Evolutionary conservation across 371 early-diverging fungal species (phyloP), one percentile per base, ranked within the genome.

Genomic region (Blyttiomyces sp.): DNA sequence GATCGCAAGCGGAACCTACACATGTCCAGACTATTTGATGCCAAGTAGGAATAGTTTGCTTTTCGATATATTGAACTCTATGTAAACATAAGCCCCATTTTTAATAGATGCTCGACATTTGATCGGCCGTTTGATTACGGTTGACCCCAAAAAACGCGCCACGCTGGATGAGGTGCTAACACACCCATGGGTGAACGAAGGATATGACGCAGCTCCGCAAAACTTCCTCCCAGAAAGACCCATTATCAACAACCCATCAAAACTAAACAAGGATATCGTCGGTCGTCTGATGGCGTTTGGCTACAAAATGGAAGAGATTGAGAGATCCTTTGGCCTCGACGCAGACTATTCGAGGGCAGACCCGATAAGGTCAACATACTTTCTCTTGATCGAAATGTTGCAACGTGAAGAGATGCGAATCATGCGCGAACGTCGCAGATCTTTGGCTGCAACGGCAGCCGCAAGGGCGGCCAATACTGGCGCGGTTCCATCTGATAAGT

Each of bases 111-210:
- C 76, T 9, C 65, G 72, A 24, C 77, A 79, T 51, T 57, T 83
- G 27, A 81, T 83, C 28, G 26, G 59, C 33, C 71, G 83, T 28
- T 62, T 81, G 27, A 76, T 83, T 28, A 75, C 75, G 4, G 79
- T 79, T 17, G 79, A 83, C 58, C 82, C 83, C 2, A 64, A 71
- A 31, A 57, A 69, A 46, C 70, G 83, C 11, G 83, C 83, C 2
- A 80, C 80, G 2, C 64, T 83, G 27, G 56, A 52, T 33, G 83
- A 83, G 55, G 73, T 80, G n/a, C 61, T 76, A n/a, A 21, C 32
- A 30, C 81, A 83, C 54, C 69, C 64, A 3, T 82, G 83, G 83
- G 75, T 80, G 7, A 77, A 73, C 46, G 75, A 77, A 16, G 81
- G 77, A 2, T 82, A 77, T 59, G 59, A 58, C 6, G 17, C 39